Base-by-base conservation (phyloP, 75 land plant genomes). In the Selaginella tamariscina region DNA sequence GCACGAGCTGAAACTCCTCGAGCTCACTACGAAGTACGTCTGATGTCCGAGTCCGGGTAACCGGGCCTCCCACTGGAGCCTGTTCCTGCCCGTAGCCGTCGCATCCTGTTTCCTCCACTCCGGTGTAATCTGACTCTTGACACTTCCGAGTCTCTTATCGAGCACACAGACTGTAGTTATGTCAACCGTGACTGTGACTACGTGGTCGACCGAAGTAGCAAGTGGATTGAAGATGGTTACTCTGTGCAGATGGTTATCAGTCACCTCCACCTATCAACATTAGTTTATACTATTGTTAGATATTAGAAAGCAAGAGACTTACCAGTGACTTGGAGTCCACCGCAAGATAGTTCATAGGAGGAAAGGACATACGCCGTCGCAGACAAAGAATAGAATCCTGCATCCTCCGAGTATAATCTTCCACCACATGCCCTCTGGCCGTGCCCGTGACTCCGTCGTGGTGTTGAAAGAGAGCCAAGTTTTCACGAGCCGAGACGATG, bases 391-490 rank as follows among this genome's bases (percentile, higher is more conserved):
- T 68, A 32, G 92, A 84, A 56, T 71, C 76, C 69, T 91, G 99
- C 99, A 95, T 95, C 31, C 87, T 78, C 72, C 56, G 67, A 30
- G 86, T 97, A 79, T 95, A 95, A 64, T 95, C 99, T 24, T 39
- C 67, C 29, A 95, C 99, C 27, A 95, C 99, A 78, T 95, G 99
- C 71, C 84, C 76, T 56, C 87, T 90, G n/a, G 99, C 99, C 29
- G 97, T 95, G 31, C 97, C 99, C 30, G 99, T 95, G 23, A 95
- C 92, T 24, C 99, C 99, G 80, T 95, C 99, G 75, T 95, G 99
- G 73, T 91, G 99, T 74, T 95, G 99, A 71, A 95, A 95, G 63
- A 95, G 86, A 60, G 99, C 97, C 54, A 95, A 72, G 33, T 93
- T 88, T 69, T 91, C 74, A 23, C 99, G 76, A 18, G 97, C 97